These are phyloP conservation scores for Metarhizium guizhouense DNA, from an alignment of 2,329 filamentous ascomycete species.

Conservation along the genomic window DNA sequence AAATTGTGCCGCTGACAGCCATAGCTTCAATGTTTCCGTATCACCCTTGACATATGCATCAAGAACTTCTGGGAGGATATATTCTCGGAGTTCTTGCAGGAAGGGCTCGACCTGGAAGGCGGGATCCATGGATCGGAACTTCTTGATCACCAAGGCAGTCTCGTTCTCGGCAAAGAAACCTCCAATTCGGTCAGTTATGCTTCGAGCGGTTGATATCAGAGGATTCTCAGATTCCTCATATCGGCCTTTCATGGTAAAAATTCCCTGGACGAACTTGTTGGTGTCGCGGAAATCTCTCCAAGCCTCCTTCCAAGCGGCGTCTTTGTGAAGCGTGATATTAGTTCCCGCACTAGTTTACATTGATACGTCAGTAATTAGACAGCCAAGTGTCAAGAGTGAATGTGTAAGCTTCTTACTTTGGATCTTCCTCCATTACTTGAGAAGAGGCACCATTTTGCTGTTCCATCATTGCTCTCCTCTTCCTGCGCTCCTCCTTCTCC, in stretches of 20 bases:
- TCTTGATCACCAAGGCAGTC: conserved; percentile 95
- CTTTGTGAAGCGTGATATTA: conserved; percentile 92
- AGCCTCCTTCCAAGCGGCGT: conserved; percentile 95
- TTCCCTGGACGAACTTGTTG: conserved; percentile 76
- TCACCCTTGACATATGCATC: conserved; percentile 98
- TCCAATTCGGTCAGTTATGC: conserved; percentile 85
- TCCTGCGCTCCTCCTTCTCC: conserved; percentile 88
- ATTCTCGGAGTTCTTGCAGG: conserved; percentile 89
- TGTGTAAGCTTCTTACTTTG: conserved; percentile 54
- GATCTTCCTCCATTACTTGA: conserved; percentile 71
- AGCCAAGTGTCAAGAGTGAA: neutral
- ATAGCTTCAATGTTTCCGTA: conserved; percentile 79
- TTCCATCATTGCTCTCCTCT: conserved; percentile 65
- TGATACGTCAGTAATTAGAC: neutral
- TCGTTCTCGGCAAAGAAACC: conserved; percentile 99
- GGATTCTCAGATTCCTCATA: conserved; percentile 98
- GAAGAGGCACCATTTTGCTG: conserved; percentile 42
- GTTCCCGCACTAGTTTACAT: conserved; percentile 66
- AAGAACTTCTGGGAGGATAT: conserved; percentile 92
- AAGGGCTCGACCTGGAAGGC: conserved; percentile 93
- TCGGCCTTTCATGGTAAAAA: conserved; percentile 76
- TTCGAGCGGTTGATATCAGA: conserved; percentile 82
- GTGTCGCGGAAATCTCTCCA: conserved; percentile 93
- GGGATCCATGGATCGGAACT: conserved; percentile 93
- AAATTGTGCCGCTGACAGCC: conserved; percentile 94